These are phyloP conservation scores for Cryptosporidium andersoni DNA, from an alignment of 169 alveolate species.

Conservation along the genomic window DNA sequence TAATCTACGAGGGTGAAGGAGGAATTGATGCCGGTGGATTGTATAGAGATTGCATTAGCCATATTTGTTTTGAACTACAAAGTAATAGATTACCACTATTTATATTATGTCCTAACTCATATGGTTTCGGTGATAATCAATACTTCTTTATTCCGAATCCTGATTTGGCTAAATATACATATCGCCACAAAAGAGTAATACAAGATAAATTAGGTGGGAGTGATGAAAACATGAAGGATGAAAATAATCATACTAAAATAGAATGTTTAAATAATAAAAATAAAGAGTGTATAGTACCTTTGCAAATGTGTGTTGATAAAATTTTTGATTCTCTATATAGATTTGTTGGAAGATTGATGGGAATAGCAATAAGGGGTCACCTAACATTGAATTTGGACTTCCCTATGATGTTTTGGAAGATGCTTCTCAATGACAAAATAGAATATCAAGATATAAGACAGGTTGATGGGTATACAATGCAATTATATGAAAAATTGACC, in stretches of 20 bases:
- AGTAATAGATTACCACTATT: slow-evolving; percentile 80
- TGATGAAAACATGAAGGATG: background rate
- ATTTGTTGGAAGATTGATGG: slow-evolving; percentile 84
- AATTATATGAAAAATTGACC: slow-evolving; percentile 76
- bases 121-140: slow-evolving; percentile 78
- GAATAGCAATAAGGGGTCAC: slow-evolving; percentile 84
- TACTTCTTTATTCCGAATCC: slow-evolving; percentile 39
- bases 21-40: slow-evolving; percentile 93
- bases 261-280: slow-evolving; percentile 9
- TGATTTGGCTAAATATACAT: slow-evolving; percentile 73
- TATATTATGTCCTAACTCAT: slow-evolving; percentile 82
- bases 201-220: too few species aligned
- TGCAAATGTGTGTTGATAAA: background rate
- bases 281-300: background rate
- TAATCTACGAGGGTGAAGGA: slow-evolving; percentile 87
- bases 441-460: slow-evolving; percentile 79
- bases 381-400: slow-evolving; percentile 80
- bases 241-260: background rate
- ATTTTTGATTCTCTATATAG: slow-evolving; percentile 77
- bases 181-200: slow-evolving; percentile 73
- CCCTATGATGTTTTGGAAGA: slow-evolving; percentile 85
- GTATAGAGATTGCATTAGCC: slow-evolving; percentile 83
- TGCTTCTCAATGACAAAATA: slow-evolving; percentile 75
- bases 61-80: slow-evolving; percentile 82
- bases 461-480: slow-evolving; percentile 80